phyloP scores from a whole-genome alignment of 2,329 filamentous ascomycete genomes.

The Nemania serpens region DNA sequence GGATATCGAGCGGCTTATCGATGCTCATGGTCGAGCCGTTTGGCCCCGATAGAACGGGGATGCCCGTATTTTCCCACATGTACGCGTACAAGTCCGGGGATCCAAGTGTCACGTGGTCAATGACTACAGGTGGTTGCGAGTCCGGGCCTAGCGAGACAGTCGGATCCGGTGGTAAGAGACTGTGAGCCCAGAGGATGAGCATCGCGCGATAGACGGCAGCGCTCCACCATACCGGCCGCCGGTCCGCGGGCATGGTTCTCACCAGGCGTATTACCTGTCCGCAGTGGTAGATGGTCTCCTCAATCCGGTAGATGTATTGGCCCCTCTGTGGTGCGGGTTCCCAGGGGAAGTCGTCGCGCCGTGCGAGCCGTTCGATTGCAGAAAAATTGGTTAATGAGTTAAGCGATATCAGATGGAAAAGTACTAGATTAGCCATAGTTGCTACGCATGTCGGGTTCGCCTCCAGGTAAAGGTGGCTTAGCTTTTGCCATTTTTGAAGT shows the following conservation, averaged over 20 bases:
- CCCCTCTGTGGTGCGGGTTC: conserved; percentile 61
- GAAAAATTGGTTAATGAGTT: conserved; percentile 71
- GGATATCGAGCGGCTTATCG: conserved; percentile 46
- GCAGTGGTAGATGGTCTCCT: conserved; percentile 69
- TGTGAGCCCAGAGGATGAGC: conserved; percentile 66
- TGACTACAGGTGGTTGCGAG: conserved; percentile 36
- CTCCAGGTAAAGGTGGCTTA: conserved; percentile 62
- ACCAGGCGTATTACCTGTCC: conserved; percentile 69
- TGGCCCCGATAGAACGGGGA: conserved; percentile 43
- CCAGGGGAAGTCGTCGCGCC: conserved; percentile 56
- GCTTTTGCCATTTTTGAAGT: conserved; percentile 68
- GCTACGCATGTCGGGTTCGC: conserved; percentile 61
- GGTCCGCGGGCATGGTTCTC: conserved; percentile 61
- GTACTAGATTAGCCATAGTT: conserved; percentile 67
- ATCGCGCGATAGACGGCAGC: conserved; percentile 70
- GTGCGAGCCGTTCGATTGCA: conserved; percentile 68
- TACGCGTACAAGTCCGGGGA: conserved; percentile 45
- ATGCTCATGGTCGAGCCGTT: conserved; percentile 44
- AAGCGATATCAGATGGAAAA: conserved; percentile 73
- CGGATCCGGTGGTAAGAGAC: conserved; percentile 56
- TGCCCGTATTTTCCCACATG: conserved; percentile 46
- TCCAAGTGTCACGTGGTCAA: conserved; percentile 49
- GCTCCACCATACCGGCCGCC: conserved; percentile 73
- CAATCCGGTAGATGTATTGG: conserved; percentile 65
- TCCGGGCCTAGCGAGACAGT: conserved; percentile 42